phyloP scores from a whole-genome alignment of 2,329 filamentous ascomycete species.

The Trematosphaeria pertusa region DNA sequence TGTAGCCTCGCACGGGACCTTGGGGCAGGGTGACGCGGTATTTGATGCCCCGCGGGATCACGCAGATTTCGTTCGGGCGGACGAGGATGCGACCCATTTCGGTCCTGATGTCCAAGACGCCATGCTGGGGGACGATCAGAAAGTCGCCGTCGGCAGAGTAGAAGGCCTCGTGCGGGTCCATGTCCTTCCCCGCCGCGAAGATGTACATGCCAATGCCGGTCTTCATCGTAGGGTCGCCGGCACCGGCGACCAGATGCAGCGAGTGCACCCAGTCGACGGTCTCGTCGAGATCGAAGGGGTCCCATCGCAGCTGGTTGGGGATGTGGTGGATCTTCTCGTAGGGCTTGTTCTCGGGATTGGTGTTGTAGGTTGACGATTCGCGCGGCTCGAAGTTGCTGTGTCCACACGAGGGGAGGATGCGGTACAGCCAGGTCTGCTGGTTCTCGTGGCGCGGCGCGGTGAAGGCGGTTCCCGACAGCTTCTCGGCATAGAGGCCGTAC shows the following conservation, averaged over 20 bases:
- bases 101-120: slow-evolving; percentile 71
- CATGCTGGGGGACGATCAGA: slow-evolving; percentile 70
- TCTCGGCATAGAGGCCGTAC: slow-evolving; percentile 81
- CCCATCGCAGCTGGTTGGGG: slow-evolving; percentile 83
- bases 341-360: slow-evolving; percentile 57
- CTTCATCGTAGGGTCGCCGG: slow-evolving; percentile 81
- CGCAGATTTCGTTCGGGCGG: slow-evolving; percentile 70
- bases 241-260: slow-evolving; percentile 76
- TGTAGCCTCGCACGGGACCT: slow-evolving; percentile 69
- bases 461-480: slow-evolving; percentile 67
- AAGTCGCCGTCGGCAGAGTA: slow-evolving; percentile 80
- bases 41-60: slow-evolving; percentile 71
- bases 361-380: slow-evolving; percentile 58
- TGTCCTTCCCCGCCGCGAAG: slow-evolving; percentile 79
- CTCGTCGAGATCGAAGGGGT: slow-evolving; percentile 76
- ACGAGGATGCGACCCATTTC: slow-evolving; percentile 70
- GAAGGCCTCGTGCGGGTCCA: slow-evolving; percentile 77
- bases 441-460: slow-evolving; percentile 64
- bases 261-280: slow-evolving; percentile 72
- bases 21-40: slow-evolving; percentile 67
- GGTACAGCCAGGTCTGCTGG: slow-evolving; percentile 66
- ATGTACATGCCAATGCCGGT: slow-evolving; percentile 80
- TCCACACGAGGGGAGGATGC: slow-evolving; percentile 64
- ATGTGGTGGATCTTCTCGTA: slow-evolving; percentile 72
- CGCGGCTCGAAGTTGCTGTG: slow-evolving; percentile 61